Conservation (phyloP, 495 filamentous ascomycete genomes). For the Aspergillus bridgeri region DNA sequence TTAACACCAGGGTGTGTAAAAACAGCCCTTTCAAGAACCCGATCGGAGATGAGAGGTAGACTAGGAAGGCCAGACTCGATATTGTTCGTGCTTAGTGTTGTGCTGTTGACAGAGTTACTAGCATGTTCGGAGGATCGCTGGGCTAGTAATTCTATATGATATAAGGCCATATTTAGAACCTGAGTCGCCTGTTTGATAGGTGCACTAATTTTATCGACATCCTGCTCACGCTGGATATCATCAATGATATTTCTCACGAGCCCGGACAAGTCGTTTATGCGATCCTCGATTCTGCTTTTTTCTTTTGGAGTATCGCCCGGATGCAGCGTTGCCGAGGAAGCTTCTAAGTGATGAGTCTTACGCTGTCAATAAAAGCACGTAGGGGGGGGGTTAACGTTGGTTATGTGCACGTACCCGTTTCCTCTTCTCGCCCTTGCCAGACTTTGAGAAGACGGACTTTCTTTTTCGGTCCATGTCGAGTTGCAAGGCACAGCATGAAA, state of each 20-base stretch:
- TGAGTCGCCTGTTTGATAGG: not conserved
- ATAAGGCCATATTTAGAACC: constrained; percentile 14
- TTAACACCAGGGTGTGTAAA: constrained; percentile 62
- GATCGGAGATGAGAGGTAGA: constrained; percentile 57
- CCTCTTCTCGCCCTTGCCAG: constrained; percentile 1
- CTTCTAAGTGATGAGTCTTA: not conserved
- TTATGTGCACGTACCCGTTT: constrained; percentile 5
- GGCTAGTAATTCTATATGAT: constrained; percentile 4
- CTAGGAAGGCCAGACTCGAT: constrained; percentile 34
- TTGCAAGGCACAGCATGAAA: no score
- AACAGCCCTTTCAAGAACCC: constrained; percentile 53
- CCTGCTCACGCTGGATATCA: not conserved
- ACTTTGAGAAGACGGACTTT: constrained; percentile 12
- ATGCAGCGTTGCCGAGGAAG: not conserved
- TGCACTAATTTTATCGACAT: not conserved
- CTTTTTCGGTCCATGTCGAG: constrained; percentile 27
- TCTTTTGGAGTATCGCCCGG: not conserved
- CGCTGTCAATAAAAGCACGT: not conserved
- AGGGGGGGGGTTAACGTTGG: no score
- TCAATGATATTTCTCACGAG: not conserved
- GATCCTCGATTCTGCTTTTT: not conserved
- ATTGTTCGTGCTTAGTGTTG: not conserved
- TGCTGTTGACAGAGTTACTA: not conserved
- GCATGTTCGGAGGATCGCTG: not conserved
- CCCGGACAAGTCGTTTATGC: not conserved